Conservation (phyloP, 345 rosid species). For the Salix arbutifolia region DNA sequence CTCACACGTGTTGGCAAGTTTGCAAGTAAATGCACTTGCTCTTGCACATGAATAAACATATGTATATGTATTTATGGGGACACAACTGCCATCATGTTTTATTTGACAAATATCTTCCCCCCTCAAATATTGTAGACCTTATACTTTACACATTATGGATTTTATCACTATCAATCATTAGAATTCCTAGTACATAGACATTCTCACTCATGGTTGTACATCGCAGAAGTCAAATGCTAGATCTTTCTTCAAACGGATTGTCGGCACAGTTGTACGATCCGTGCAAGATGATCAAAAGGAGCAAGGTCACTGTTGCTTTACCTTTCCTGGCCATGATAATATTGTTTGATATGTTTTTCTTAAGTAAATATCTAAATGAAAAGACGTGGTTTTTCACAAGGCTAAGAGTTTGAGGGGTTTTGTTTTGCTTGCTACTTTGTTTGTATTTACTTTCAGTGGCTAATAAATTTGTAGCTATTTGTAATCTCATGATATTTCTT, state of each 20-base stretch:
- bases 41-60: not conserved
- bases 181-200: not conserved
- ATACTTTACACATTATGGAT: not conserved
- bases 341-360: not conserved
- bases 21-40: not conserved
- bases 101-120: not conserved
- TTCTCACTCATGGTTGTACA: conserved; percentile 19
- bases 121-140: not conserved
- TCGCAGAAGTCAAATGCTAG: conserved; percentile 66
- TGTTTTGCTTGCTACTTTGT: not conserved
- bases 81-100: not conserved
- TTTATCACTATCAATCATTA: not conserved
- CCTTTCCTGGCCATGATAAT: not conserved
- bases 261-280: conserved; percentile 81
- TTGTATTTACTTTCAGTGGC: not conserved
- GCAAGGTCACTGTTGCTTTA: conserved; percentile 56
- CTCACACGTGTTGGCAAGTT: not conserved
- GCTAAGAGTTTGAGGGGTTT: not conserved
- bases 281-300: conserved; percentile 94
- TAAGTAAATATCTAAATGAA: not conserved
- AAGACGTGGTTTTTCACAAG: not conserved
- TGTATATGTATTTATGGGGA: not conserved
- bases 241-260: conserved; percentile 76
- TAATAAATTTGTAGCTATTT: not conserved
- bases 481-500: not conserved